These are phyloP conservation scores for Suillus tomentosus DNA, from an alignment of 768 basidiomycete species.

Conservation along the genomic window DNA sequence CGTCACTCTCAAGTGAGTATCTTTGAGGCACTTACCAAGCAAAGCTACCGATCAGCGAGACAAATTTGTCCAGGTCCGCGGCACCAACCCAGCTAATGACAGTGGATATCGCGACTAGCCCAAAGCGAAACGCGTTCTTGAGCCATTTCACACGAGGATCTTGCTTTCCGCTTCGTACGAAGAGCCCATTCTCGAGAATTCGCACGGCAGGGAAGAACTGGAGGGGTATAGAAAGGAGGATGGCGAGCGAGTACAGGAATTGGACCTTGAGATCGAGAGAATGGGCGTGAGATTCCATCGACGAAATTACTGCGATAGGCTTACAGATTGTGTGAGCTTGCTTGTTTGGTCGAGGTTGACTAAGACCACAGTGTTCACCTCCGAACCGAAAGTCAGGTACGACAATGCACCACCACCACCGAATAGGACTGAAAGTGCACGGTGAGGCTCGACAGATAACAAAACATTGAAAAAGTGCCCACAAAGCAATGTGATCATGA, in stretches of 20 bases:
- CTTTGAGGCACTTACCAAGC: conserved; percentile 69
- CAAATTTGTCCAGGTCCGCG: conserved; percentile 92
- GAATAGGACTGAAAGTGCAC: conserved; percentile 61
- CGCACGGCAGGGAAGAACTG: conserved; percentile 98
- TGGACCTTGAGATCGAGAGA: conserved; percentile 53
- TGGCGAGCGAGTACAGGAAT: conserved; percentile 89
- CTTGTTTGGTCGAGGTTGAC: conserved; percentile 87
- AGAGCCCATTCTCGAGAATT: conserved; percentile 95
- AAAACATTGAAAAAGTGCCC: conserved; percentile 23
- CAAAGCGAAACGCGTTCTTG: conserved; percentile 89
- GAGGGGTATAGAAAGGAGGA: conserved; percentile 87
- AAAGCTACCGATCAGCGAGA: conserved; percentile 89
- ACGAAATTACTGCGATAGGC: conserved; percentile 27
- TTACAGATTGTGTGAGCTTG: conserved; percentile 85
- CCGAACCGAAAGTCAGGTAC: conserved; percentile 84
- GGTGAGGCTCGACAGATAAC: conserved; percentile 11
- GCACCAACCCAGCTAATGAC: conserved; percentile 81
- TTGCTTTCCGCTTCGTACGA: conserved; percentile 83
- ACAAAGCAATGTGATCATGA: conserved; percentile 87
- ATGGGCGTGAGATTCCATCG: conserved; percentile 7
- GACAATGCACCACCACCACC: conserved; percentile 86
- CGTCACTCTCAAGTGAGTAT: conserved; percentile 5
- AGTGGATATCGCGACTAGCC: conserved; percentile 78
- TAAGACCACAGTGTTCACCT: conserved; percentile 91
- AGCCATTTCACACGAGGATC: conserved; percentile 88